phyloP scores from a whole-genome alignment of 2,329 filamentous ascomycete genomes.

The Colletotrichum chrysophilum region DNA sequence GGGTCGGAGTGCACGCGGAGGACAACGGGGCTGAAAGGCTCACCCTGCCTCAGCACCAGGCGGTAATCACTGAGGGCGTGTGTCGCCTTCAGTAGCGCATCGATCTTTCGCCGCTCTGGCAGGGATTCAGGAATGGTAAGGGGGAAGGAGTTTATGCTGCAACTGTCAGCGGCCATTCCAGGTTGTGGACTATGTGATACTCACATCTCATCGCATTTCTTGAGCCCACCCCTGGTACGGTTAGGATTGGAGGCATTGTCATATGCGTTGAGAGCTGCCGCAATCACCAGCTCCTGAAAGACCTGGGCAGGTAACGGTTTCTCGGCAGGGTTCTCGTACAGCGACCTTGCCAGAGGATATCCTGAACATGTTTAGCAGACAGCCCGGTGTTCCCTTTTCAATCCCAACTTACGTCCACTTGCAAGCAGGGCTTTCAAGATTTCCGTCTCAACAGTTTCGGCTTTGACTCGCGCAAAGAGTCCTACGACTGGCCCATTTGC shows the following conservation, averaged over 20 bases:
- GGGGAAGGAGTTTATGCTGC: conserved; percentile 69
- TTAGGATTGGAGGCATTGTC: conserved; percentile 86
- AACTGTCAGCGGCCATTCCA: conserved; percentile 25
- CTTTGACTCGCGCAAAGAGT: conserved; percentile 65
- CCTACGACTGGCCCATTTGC: conserved; percentile 57
- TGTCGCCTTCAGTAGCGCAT: conserved; percentile 73
- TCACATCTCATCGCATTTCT: conserved; percentile 78
- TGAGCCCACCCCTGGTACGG: conserved; percentile 75
- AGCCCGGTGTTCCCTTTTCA: not conserved
- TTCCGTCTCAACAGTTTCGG: conserved; percentile 70
- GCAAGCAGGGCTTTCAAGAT: conserved; percentile 71
- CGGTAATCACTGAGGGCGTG: conserved; percentile 79
- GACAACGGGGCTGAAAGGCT: conserved; percentile 79
- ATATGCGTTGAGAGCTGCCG: conserved; percentile 72
- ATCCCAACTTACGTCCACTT: conserved; percentile 58
- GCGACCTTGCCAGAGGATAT: conserved; percentile 65
- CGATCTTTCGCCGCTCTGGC: conserved; percentile 57
- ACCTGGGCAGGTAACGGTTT: conserved; percentile 52
- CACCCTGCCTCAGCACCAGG: conserved; percentile 78
- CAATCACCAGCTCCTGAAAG: conserved; percentile 66
- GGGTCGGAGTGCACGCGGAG: conserved; percentile 80
- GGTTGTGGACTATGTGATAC: conserved; percentile 27
- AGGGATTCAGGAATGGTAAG: conserved; percentile 57
- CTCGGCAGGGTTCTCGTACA: conserved; percentile 61
- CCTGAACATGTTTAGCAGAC: conserved; percentile 42